Evolutionary conservation across 2,329 filamentous ascomycete genomes (phyloP), one percentile per base, ranked within the genome.

Genomic region (Monilinia vaccinii-corymbosi): DNA sequence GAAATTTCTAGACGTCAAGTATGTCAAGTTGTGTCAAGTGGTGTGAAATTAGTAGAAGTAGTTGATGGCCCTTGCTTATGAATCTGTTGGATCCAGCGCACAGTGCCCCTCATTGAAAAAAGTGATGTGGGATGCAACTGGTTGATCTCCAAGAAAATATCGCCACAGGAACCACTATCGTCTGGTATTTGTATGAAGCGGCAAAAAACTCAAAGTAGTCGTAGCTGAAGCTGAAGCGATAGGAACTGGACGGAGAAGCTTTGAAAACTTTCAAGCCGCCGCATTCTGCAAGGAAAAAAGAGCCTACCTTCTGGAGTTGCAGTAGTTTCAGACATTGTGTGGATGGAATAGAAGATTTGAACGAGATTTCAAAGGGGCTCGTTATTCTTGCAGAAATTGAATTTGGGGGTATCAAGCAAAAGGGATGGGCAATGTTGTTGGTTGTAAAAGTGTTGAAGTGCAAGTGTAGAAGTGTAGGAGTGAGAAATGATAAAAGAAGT

Each of bases 231-330:
- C 5, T 32, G 13, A 44, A 44, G 13, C 25, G 13, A 42, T 9
- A 42, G n/a, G 36, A 31, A 14, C 18, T 21, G 25, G 6, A 11
- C 10, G 32, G 51, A 53, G 38, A 44, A 32, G 25, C 38, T 32
- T 16, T 10, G n/a, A 23, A 21, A 21, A 16, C 25, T 31, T 53
- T 38, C 18, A 13, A 4, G 9, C 44, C n/a, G 38, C 51, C 40
- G 38, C 25, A 53, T 31, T 7, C 7, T n/a, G 14, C 31, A 56
- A 13, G 8, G 40, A 42, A 53, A 48, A 48, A 46, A 55, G 61
- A 67, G 65, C 67, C 68, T 68, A 69, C 68, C 68, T 69, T 70
- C 68, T 57, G 68, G 68, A 60, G 66, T 68, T 21, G 59, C 51
- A 38, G 44, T 45, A 48, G 64, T 57, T 45, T 62, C 51, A 63